These are phyloP conservation scores for Helianthus tuberosus DNA, from an alignment of 129 eudicot species.

Conservation along the genomic window DNA sequence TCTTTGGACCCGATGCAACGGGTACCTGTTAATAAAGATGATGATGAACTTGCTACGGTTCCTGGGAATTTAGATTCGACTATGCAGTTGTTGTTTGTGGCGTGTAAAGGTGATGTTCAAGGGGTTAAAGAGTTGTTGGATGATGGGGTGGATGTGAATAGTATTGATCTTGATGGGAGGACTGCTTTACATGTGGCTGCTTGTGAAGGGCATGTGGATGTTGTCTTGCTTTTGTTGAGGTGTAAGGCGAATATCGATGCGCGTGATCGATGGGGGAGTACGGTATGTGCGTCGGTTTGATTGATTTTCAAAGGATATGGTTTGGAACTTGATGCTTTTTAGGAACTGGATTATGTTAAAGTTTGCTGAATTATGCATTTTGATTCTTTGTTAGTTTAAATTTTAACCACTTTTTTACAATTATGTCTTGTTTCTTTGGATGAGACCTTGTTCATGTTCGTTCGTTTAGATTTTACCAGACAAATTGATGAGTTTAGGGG, in stretches of 20 bases:
- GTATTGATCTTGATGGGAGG: constrained; percentile 95
- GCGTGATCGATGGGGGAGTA: constrained; percentile 99
- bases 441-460: no score
- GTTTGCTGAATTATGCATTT: neutral
- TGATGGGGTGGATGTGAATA: constrained; percentile 90
- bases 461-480: no score
- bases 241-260: constrained; percentile 87
- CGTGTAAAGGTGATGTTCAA: constrained; percentile 69
- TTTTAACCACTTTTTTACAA: no score
- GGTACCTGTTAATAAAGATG: constrained; percentile 28
- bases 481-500: no score
- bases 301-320: neutral
- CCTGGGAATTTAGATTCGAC: constrained; percentile 86
- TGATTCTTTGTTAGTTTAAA: neutral
- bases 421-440: no score
- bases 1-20: constrained; percentile 87
- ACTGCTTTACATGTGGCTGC: constrained; percentile 96
- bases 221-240: constrained; percentile 66
- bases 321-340: neutral
- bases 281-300: constrained; percentile 47
- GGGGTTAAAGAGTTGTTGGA: constrained; percentile 79
- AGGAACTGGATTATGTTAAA: neutral
- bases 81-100: constrained; percentile 86
- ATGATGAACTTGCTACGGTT: constrained; percentile 46
- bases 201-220: constrained; percentile 88